Conservation (phyloP, 202 grass and related monocot genomes). For the Tripidium arundinaceum region DNA sequence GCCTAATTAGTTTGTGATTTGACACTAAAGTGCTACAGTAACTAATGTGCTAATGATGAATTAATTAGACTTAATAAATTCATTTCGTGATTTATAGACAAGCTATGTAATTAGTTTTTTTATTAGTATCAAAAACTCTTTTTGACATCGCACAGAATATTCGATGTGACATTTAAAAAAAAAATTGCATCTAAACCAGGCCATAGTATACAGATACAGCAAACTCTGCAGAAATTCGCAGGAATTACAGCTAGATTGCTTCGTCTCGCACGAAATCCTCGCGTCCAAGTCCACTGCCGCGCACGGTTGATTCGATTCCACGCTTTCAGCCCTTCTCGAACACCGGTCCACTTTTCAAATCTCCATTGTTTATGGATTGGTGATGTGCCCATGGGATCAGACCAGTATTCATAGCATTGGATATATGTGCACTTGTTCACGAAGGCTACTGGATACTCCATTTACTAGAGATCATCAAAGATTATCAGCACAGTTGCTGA, state of each 20-base stretch:
- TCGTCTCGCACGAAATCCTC: not conserved
- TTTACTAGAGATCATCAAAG: not conserved
- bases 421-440: not conserved
- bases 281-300: not conserved
- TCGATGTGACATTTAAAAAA: too few species aligned
- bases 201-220: not conserved
- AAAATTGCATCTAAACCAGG: too few species aligned
- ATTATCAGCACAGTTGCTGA: not conserved
- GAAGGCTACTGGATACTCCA: not conserved
- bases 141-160: too few species aligned
- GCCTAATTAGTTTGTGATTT: too few species aligned
- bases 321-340: constrained; percentile 11
- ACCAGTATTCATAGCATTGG: not conserved
- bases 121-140: too few species aligned
- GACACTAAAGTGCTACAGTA: too few species aligned
- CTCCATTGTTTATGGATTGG: not conserved
- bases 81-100: too few species aligned
- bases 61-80: too few species aligned
- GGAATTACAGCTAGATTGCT: not conserved
- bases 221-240: too few species aligned
- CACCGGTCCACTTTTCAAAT: constrained; percentile 29
- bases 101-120: too few species aligned
- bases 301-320: too few species aligned
- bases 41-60: too few species aligned
- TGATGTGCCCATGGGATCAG: not conserved